Conservation (phyloP, 208 protist species). For the Trypanosoma lewisi region DNA sequence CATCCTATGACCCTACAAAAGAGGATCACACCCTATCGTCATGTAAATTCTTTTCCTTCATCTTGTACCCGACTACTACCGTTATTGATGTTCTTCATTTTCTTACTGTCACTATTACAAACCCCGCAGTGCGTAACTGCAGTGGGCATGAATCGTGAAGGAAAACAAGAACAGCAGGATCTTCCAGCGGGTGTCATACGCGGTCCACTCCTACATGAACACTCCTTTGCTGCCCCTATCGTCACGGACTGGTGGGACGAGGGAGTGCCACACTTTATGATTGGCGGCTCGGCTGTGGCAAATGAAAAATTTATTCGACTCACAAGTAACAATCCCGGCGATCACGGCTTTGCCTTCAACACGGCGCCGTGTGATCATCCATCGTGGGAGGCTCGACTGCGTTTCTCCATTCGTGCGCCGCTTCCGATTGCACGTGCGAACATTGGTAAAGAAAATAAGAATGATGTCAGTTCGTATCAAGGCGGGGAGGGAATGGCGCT, state of each 20-base stretch:
- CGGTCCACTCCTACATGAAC: slow-evolving; percentile 66
- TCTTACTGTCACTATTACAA: too few species aligned
- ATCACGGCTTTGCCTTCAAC: slow-evolving; percentile 84
- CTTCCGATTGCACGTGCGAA: slow-evolving; percentile 26
- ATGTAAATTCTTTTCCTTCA: too few species aligned
- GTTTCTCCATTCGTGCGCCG: slow-evolving; percentile 70
- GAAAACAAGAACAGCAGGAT: neutral
- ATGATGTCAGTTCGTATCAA: slow-evolving; percentile 34
- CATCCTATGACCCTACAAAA: too few species aligned
- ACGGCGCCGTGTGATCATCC: slow-evolving; percentile 67
- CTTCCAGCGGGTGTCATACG: slow-evolving; percentile 55
- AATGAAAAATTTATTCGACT: slow-evolving; percentile 82
- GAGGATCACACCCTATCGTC: too few species aligned
- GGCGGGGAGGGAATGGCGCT: slow-evolving; percentile 82
- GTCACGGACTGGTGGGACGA: slow-evolving; percentile 89
- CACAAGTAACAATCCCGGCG: slow-evolving; percentile 61
- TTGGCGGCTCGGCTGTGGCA: slow-evolving; percentile 73
- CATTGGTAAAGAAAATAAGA: neutral
- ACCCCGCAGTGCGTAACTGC: too few species aligned
- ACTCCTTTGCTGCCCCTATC: slow-evolving; percentile 70
- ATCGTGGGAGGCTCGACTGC: slow-evolving; percentile 69
- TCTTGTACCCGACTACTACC: too few species aligned
- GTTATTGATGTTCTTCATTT: slow-evolving; percentile 4
- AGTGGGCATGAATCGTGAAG: too few species aligned
- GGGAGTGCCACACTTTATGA: slow-evolving; percentile 84